A percentile compares a stretch with the other conserved stretches of the same genome.
These are phyloP conservation scores for Mallotus repandus DNA, from an alignment of 441 rosid genomes.

Conservation along the genomic window DNA sequence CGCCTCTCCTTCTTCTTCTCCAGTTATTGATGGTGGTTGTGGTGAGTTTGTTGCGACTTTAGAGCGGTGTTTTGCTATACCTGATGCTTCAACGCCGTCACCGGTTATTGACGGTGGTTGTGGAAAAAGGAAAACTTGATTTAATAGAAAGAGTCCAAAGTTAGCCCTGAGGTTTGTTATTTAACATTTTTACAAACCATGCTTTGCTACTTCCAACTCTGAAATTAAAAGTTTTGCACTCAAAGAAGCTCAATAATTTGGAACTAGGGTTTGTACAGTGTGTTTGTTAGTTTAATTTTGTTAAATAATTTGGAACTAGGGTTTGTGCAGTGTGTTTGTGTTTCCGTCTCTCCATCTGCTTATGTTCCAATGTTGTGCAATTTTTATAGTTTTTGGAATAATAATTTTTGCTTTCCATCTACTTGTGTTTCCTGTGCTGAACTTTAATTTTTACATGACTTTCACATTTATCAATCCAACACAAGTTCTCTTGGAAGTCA, in stretches of 20 bases:
- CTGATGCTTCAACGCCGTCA: constrained; percentile 33
- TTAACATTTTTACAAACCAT: not conserved
- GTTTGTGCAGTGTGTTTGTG: too few relatives aligned
- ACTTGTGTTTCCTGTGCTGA: too few relatives aligned
- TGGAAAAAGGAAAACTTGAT: constrained; percentile 72
- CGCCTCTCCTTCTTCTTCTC: constrained; percentile 30
- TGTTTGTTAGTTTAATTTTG: not conserved
- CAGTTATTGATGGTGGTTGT: constrained; percentile 39
- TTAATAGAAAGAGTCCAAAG: constrained; percentile 51
- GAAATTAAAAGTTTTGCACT: not conserved
- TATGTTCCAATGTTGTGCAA: too few relatives aligned
- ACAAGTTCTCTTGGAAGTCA: too few relatives aligned
- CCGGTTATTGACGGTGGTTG: constrained; percentile 25
- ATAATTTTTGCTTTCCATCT: too few relatives aligned
- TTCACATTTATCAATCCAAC: too few relatives aligned
- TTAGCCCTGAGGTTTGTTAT: constrained; percentile 67
- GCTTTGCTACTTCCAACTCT: not conserved
- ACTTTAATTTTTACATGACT: too few relatives aligned
- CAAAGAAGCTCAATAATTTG: not conserved
- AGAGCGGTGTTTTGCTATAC: constrained; percentile 57
- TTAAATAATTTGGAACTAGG: too few relatives aligned
- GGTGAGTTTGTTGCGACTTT: constrained; percentile 37
- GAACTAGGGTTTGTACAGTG: not conserved
- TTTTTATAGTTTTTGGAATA: too few relatives aligned
- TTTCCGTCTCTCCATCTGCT: too few relatives aligned